Evolutionary conservation across 1,284 basidiomycete species (phyloP).

Genomic region (Agaricales sp.): DNA sequence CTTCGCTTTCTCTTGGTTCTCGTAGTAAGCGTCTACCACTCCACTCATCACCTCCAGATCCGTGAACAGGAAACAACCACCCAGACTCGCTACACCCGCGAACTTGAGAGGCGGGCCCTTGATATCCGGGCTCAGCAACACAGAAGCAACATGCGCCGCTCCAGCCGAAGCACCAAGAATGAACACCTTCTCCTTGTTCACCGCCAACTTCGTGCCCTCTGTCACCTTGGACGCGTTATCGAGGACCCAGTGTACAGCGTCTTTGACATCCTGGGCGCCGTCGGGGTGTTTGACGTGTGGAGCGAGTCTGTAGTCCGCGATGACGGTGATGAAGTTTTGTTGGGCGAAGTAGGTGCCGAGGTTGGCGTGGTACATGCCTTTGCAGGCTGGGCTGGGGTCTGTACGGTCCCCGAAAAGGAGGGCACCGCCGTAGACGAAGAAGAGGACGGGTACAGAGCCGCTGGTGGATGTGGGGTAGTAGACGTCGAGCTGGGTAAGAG

Average conservation of each 20-base stretch:
- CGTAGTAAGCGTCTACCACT: constrained; percentile 31
- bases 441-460: constrained; percentile 33
- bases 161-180: constrained; percentile 54
- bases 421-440: constrained; percentile 58
- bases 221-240: constrained; percentile 19
- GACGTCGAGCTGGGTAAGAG: constrained; percentile 46
- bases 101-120: constrained; percentile 28
- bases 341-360: constrained; percentile 49
- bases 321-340: constrained; percentile 46
- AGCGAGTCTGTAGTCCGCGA: constrained; percentile 54
- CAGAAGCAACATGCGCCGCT: constrained; percentile 33
- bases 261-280: constrained; percentile 41
- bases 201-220: neutral
- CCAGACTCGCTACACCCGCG: constrained; percentile 33
- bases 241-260: constrained; percentile 45
- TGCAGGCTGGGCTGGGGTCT: constrained; percentile 31
- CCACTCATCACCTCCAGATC: constrained; percentile 14
- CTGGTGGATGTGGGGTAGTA: constrained; percentile 37
- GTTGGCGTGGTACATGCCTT: constrained; percentile 30
- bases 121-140: constrained; percentile 30
- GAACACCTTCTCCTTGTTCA: constrained; percentile 27
- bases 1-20: constrained; percentile 27
- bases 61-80: constrained; percentile 31
- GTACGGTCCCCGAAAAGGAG: constrained; percentile 38
- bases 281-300: constrained; percentile 42